These are phyloP conservation scores for Mortierella claussenii DNA, from an alignment of 192 early-diverging fungal genomes.

Conservation along the genomic window DNA sequence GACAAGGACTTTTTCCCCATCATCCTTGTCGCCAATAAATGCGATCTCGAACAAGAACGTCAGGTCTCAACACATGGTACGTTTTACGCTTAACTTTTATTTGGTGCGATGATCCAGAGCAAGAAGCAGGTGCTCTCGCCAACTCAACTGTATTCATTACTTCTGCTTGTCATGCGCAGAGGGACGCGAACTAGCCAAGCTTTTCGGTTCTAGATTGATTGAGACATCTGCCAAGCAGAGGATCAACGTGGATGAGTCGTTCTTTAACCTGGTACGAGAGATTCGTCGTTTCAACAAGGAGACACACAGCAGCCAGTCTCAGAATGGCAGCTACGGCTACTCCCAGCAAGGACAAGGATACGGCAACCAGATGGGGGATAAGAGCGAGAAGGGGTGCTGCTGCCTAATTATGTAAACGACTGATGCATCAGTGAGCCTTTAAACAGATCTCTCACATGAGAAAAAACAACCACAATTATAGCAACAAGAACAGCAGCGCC, in stretches of 20 bases:
- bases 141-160: no score
- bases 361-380: slow-evolving; percentile 45
- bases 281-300: slow-evolving; percentile 87
- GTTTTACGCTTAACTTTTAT: no score
- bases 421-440: no score
- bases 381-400: slow-evolving; percentile 64
- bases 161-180: no score
- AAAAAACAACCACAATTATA: no score
- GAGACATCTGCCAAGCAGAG: slow-evolving; percentile 91
- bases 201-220: slow-evolving; percentile 82
- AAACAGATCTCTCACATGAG: no score
- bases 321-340: slow-evolving; percentile 54
- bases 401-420: slow-evolving; percentile 71
- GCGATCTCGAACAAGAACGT: slow-evolving; percentile 84
- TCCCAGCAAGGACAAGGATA: slow-evolving; percentile 52
- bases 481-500: no score
- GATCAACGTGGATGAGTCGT: slow-evolving; percentile 94
- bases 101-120: no score
- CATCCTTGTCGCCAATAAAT: slow-evolving; percentile 95
- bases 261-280: slow-evolving; percentile 87
- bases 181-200: slow-evolving; percentile 82
- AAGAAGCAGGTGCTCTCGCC: no score
- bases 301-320: slow-evolving; percentile 59
- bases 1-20: slow-evolving; percentile 92
- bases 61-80: slow-evolving; percentile 78